Base-by-base conservation (phyloP, 2,329 filamentous ascomycete genomes). In the Cryphonectria parasitica region DNA sequence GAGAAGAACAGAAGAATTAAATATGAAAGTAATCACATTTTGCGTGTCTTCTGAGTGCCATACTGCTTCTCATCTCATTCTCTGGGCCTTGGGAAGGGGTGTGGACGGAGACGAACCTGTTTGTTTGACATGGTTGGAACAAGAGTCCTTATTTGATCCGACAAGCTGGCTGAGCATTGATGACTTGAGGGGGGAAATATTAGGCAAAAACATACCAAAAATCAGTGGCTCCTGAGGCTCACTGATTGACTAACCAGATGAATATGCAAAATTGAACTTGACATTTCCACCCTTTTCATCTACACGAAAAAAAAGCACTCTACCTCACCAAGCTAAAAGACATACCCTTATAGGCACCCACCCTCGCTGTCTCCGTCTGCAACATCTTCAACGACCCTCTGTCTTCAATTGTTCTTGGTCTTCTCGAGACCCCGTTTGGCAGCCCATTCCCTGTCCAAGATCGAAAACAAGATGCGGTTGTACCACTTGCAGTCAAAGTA, bases 401-500 rank as follows among this genome's bases (percentile, higher is more conserved):
- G n/a, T 17, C 28, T n/a, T 22, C 31, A n/a, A 17, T 43, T 28
- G n/a, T 39, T 25, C 61, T n/a, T 49, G 22, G 1, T 15, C 31
- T 61, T 61, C 58, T 61, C 43, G 4, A 45, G 41, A 17, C 63
- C 63, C 5, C 63, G 63, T 49, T 65, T 39, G n/a, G 56, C 68
- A 63, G 74, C 71, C 82, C 82, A 83, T 64, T 84, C 82, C 0
- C 74, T 61, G 66, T 82, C 80, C 52, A 84, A 63, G 75, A 84
- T 83, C 0, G 76, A 78, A 62, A 80, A 76, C 4, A 76, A 70
- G 2, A 83, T 68, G 4, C 73, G 41, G 68, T 82, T 79, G 61
- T 76, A 75, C 80, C 79, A 87, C 43, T 78, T 75, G 0, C 84
- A 79, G 72, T 85, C 79, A 74, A 80, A 77, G 78, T 80, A 86